phyloP scores from a whole-genome alignment of 352 stramenopile species.

The Salisapilia sapeloensis region DNA sequence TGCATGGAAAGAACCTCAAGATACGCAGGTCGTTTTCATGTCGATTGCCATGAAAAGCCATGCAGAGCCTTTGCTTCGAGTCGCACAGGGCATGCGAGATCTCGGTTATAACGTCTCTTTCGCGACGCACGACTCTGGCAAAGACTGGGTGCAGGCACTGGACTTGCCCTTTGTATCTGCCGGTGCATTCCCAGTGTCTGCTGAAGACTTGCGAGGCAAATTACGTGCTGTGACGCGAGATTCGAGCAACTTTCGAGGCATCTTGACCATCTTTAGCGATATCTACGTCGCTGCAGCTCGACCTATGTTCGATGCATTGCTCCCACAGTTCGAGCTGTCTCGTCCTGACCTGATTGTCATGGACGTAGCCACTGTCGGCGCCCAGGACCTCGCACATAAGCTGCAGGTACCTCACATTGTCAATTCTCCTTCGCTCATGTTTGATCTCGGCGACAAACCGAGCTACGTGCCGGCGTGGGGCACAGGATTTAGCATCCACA shows the following conservation, averaged over 20 bases:
- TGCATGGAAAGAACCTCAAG: no score
- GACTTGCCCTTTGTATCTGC: conserved; percentile 51
- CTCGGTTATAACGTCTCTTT: conserved; percentile 65
- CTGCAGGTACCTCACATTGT: conserved; percentile 56
- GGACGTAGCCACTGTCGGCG: conserved; percentile 70
- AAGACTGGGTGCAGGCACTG: conserved; percentile 44
- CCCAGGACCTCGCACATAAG: conserved; percentile 63
- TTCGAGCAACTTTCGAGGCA: conserved; percentile 67
- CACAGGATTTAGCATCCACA: conserved; percentile 59
- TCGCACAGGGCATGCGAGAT: conserved; percentile 54
- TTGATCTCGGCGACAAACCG: conserved; percentile 49
- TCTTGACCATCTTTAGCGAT: conserved; percentile 81
- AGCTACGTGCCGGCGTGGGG: conserved; percentile 76
- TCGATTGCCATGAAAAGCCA: conserved; percentile 74
- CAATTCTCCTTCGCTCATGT: conserved; percentile 77
- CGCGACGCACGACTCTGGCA: conserved; percentile 65
- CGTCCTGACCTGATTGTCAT: conserved; percentile 56
- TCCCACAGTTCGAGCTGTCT: conserved; percentile 18
- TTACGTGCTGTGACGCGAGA: conserved; percentile 67
- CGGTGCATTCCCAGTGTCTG: conserved; percentile 52
- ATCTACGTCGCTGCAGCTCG: conserved; percentile 63
- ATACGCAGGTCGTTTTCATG: conserved; percentile 64
- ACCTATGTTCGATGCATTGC: conserved; percentile 62
- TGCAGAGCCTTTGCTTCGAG: conserved; percentile 50
- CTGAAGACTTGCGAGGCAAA: conserved; percentile 46